A percentile compares a stretch with the other conserved stretches of the same genome.
These are phyloP conservation scores for Scutellaria minor DNA, from an alignment of 257 asterid genomes.

Conservation along the genomic window DNA sequence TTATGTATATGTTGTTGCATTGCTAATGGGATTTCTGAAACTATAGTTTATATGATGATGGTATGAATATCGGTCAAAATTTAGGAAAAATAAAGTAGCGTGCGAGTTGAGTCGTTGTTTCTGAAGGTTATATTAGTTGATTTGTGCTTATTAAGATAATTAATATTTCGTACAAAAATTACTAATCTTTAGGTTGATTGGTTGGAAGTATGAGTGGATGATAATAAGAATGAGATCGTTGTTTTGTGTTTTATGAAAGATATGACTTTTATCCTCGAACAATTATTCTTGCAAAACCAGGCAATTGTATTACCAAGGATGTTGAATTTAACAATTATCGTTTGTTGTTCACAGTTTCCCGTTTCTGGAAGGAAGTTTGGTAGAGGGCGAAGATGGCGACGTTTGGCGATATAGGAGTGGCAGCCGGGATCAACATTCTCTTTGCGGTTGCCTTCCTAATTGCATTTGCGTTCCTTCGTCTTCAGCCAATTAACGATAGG, in stretches of 20 bases:
- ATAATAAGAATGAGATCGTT: neutral
- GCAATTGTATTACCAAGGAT: neutral
- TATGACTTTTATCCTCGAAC: neutral
- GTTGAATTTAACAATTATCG: neutral
- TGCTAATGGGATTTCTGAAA: too few relatives aligned
- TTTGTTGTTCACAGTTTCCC: neutral
- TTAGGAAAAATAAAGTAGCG: too few relatives aligned
- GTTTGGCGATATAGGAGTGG: constrained; percentile 78
- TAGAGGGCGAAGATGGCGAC: constrained; percentile 72
- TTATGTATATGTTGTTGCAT: too few relatives aligned
- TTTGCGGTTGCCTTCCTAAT: constrained; percentile 71
- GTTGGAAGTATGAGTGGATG: neutral
- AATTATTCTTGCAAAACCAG: neutral
- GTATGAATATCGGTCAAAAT: too few relatives aligned
- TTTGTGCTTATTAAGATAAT: neutral
- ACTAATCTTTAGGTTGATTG: neutral
- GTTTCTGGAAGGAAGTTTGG: constrained; percentile 32
- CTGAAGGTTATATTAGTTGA: constrained; percentile 20
- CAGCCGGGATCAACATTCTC: constrained; percentile 86
- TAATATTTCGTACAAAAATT: neutral
- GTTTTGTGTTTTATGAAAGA: neutral
- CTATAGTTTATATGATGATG: too few relatives aligned
- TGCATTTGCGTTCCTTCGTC: constrained; percentile 82
- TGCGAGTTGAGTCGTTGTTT: neutral
- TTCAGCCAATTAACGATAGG: constrained; percentile 92